Evolutionary conservation across 805 yeast genomes (phyloP).

Genomic region (Tetrapisispora fleetii): DNA sequence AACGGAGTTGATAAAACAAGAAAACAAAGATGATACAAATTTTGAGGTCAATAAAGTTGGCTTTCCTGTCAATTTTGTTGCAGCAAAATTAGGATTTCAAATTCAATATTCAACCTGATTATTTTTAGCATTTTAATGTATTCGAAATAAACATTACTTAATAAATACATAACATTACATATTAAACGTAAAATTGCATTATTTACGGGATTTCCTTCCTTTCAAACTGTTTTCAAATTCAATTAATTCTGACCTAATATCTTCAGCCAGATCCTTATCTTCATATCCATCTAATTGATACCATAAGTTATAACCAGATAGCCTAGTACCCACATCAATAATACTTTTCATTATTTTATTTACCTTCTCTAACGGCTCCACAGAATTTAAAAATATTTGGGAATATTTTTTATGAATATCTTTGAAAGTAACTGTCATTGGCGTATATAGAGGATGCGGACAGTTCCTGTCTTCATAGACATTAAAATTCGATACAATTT

Average conservation of each 20-base stretch:
- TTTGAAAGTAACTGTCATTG: slow-evolving; percentile 55
- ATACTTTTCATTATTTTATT: slow-evolving; percentile 51
- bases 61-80: slow-evolving; percentile 6
- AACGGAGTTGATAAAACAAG: slow-evolving; percentile 33
- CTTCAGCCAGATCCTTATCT: slow-evolving; percentile 59
- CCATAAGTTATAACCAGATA: slow-evolving; percentile 64
- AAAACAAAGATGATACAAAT: slow-evolving; percentile 22
- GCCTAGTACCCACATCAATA: slow-evolving; percentile 48
- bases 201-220: slow-evolving; percentile 19
- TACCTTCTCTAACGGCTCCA: slow-evolving; percentile 46
- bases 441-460: slow-evolving; percentile 37
- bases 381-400: slow-evolving; percentile 58
- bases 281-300: slow-evolving; percentile 69
- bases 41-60: neutral
- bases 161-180: neutral
- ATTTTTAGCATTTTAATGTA: neutral
- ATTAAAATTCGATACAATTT: slow-evolving; percentile 11
- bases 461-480: slow-evolving; percentile 28
- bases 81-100: slow-evolving; percentile 24
- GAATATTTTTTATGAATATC: slow-evolving; percentile 58
- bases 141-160: neutral
- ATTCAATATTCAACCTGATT: slow-evolving; percentile 22
- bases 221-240: slow-evolving; percentile 41
- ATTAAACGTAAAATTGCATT: neutral
- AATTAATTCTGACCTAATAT: slow-evolving; percentile 45